A percentile compares a stretch with the other conserved stretches of the same genome.
phyloP scores from a whole-genome alignment of 2,329 filamentous ascomycete species.

The Microdochium nivale region DNA sequence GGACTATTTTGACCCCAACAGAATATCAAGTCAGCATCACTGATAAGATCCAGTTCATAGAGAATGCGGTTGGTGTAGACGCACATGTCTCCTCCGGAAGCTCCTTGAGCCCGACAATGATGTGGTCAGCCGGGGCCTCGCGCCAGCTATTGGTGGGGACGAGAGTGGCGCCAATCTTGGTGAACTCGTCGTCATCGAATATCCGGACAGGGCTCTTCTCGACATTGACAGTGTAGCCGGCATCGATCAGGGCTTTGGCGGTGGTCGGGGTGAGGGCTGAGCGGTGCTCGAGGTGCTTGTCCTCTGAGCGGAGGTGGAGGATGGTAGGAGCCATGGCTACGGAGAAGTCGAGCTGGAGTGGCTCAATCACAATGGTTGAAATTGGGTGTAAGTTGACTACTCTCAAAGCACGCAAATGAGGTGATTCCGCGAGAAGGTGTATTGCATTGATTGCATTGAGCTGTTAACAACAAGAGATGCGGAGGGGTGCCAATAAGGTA shows the following conservation, averaged over 20 bases:
- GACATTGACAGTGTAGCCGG: slow-evolving; percentile 60
- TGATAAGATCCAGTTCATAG: background rate
- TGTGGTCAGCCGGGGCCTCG: slow-evolving; percentile 56
- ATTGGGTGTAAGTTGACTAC: too few relatives aligned
- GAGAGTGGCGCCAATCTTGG: slow-evolving; percentile 53
- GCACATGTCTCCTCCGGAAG: slow-evolving; percentile 60
- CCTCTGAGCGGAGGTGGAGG: slow-evolving; percentile 49
- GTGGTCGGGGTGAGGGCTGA: slow-evolving; percentile 29
- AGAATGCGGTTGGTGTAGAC: slow-evolving; percentile 8
- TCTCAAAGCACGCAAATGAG: too few relatives aligned
- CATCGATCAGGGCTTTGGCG: slow-evolving; percentile 54
- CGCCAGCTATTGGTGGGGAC: slow-evolving; percentile 61
- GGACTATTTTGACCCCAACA: slow-evolving; percentile 33
- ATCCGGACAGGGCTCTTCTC: slow-evolving; percentile 62
- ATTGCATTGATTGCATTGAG: too few relatives aligned
- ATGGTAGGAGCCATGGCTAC: slow-evolving; percentile 21
- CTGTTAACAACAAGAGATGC: background rate
- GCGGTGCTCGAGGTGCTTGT: slow-evolving; percentile 49
- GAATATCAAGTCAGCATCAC: background rate
- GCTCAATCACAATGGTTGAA: too few relatives aligned
- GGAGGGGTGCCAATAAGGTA: background rate
- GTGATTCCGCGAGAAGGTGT: background rate
- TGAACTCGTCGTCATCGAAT: slow-evolving; percentile 53
- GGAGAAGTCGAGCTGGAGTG: background rate
- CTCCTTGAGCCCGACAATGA: slow-evolving; percentile 73